Evolutionary conservation across 2,329 filamentous ascomycete species (phyloP), one percentile per base, ranked within the genome.

Genomic region (Xylaria sp.): DNA sequence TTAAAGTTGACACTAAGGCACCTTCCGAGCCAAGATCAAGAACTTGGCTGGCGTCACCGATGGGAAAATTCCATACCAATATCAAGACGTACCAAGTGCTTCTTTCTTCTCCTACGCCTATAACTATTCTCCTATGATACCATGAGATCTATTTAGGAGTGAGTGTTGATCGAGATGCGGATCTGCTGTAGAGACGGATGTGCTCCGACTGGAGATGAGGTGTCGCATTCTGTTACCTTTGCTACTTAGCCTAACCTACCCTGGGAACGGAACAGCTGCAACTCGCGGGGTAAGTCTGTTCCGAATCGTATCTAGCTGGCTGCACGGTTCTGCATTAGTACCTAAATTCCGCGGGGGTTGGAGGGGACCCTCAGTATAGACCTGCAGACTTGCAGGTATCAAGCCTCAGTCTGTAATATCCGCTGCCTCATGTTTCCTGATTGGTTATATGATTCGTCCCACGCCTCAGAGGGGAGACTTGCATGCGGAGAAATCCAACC

Each of bases 221-320:
- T 8, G 5, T 48, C 53, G 53, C 40, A n/a, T 57, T 58, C 16
- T 29, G 8, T 21, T 29, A n/a, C 29, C 21, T 58, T 16, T 42
- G 8, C 32, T 29, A n/a, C 29, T 13, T 23, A n/a, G 27, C 32
- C 37, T 68, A 60, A 60, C 57, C 48, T 60, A 60, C 65, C 60
- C 48, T 60, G 42, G 55, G 29, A 57, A 37, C 55, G 61, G 66
- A 50, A 51, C 44, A 57, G 25, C 42, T 58, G 44, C 18, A 65
- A 27, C 16, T 59, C 66, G 66, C 66, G 62, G 66, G 66, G 62
- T 65, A 68, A 65, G 32, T 51, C 18, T 16, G 42, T 48, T 47
- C 23, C 27, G 42, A 32, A 37, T 40, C 23, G 42, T 29, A 35
- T 35, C 8, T 35, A 32, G n/a, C 44, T 16, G 47, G 13, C 63